phyloP scores from a whole-genome alignment of 164 flowering plant genomes.

The Stephania japonica region DNA sequence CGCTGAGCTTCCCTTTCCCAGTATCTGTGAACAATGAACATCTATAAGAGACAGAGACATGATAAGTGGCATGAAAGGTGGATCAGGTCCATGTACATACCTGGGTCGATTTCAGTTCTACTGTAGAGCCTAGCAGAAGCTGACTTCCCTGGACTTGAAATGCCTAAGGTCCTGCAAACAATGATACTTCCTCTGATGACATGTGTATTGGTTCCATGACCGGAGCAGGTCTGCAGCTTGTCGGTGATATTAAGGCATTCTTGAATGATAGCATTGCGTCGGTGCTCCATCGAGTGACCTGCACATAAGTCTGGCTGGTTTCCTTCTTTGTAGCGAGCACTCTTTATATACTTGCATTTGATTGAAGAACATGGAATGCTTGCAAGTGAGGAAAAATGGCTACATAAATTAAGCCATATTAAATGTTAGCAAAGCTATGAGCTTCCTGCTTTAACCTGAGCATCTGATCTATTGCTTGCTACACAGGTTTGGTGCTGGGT shows the following conservation, averaged over 20 bases:
- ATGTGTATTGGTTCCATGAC: not conserved
- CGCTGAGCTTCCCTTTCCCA: conserved; percentile 35
- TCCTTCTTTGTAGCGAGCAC: not conserved
- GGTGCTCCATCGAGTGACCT: conserved; percentile 9
- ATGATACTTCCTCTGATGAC: conserved; percentile 15
- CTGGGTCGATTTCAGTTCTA: conserved; percentile 24
- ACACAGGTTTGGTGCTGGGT: not conserved
- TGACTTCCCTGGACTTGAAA: conserved; percentile 30
- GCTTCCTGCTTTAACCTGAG: not conserved
- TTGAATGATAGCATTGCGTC: not conserved
- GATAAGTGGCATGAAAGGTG: not conserved
- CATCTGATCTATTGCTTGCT: not conserved
- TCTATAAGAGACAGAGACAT: not conserved
- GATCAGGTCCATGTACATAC: conserved; percentile 20
- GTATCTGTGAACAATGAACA: conserved; percentile 20
- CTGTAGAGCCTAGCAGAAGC: conserved; percentile 37
- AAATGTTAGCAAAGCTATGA: not conserved
- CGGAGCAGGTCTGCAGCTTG: not conserved
- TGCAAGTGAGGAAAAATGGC: not conserved
- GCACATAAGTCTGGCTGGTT: not conserved
- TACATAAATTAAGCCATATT: not conserved
- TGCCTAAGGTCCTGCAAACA: conserved; percentile 11
- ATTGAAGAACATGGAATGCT: not conserved
- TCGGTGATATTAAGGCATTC: conserved; percentile 9
- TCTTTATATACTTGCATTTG: not conserved